Evolutionary conservation across 306 rosid species (phyloP).

Genomic region (Alnus rubra): DNA sequence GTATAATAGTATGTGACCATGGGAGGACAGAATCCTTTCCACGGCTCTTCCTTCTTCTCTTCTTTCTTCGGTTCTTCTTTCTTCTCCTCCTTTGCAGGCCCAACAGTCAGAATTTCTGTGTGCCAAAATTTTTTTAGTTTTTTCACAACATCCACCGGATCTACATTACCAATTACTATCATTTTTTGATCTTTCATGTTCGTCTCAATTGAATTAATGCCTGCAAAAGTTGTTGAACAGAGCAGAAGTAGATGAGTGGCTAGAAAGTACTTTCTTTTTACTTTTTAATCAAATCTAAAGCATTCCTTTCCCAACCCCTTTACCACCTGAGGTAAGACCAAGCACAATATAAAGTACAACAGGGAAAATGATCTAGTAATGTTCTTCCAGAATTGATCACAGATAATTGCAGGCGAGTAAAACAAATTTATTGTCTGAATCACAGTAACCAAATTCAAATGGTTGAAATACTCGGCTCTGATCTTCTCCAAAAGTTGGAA

Average conservation of each 20-base stretch:
- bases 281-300: neutral
- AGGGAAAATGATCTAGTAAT: too few species aligned
- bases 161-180: conserved; percentile 65
- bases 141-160: conserved; percentile 57
- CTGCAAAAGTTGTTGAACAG: conserved; percentile 35
- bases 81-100: conserved; percentile 85
- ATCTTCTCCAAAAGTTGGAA: neutral
- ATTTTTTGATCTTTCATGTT: conserved; percentile 85
- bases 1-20: conserved; percentile 43
- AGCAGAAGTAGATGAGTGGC: neutral
- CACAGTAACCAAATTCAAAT: neutral
- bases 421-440: neutral
- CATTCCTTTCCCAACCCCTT: neutral
- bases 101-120: conserved; percentile 66
- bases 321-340: too few species aligned
- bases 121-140: conserved; percentile 70
- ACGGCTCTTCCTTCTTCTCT: conserved; percentile 43
- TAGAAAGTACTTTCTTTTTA: neutral
- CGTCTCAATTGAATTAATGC: conserved; percentile 78
- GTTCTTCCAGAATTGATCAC: neutral
- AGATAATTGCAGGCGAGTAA: neutral
- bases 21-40: conserved; percentile 40
- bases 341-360: too few species aligned
- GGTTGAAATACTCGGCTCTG: neutral
- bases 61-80: conserved; percentile 40